A percentile compares a stretch with the other conserved stretches of the same genome.
phyloP scores from a whole-genome alignment of 73 alveolate species.

The Halteria grandinella region DNA sequence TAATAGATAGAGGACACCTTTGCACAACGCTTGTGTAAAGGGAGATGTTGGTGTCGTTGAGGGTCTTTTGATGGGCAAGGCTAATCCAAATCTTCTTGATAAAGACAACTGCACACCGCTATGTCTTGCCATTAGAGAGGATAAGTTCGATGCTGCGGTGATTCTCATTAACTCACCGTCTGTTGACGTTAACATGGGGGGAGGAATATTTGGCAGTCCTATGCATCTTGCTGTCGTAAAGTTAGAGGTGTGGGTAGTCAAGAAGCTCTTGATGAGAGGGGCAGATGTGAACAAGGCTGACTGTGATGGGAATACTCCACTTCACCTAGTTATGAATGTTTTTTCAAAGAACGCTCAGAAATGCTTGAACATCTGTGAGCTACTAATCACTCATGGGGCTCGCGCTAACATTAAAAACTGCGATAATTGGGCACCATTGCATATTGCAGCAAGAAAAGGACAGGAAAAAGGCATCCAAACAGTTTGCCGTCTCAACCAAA shows the following conservation, averaged over 20 bases:
- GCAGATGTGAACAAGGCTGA: constrained; percentile 63
- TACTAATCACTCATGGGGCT: constrained; percentile 74
- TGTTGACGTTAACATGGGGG: constrained; percentile 74
- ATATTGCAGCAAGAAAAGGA: constrained; percentile 87
- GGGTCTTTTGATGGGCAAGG: constrained; percentile 61
- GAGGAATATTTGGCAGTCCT: constrained; percentile 77
- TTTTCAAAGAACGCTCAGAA: constrained; percentile 41
- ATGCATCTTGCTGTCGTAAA: constrained; percentile 69
- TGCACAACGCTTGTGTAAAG: constrained; percentile 66
- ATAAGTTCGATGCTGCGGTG: constrained; percentile 59
- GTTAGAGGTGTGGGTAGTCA: constrained; percentile 34
- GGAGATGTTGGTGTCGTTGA: constrained; percentile 63
- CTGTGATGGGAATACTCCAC: constrained; percentile 66
- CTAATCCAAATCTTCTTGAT: constrained; percentile 57
- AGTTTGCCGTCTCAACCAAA: constrained; percentile 68
- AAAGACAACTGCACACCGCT: constrained; percentile 68
- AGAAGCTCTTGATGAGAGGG: constrained; percentile 36
- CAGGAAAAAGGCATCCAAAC: constrained; percentile 77
- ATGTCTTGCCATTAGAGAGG: constrained; percentile 72
- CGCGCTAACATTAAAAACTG: constrained; percentile 72
- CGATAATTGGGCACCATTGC: constrained; percentile 92
- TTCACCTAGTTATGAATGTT: constrained; percentile 65
- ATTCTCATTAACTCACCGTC: constrained; percentile 50
- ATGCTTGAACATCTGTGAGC: constrained; percentile 77
- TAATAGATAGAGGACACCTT: constrained; percentile 55